Evolutionary conservation across 306 rosid genomes (phyloP).

Genomic region (Phaseolus lunatus): DNA sequence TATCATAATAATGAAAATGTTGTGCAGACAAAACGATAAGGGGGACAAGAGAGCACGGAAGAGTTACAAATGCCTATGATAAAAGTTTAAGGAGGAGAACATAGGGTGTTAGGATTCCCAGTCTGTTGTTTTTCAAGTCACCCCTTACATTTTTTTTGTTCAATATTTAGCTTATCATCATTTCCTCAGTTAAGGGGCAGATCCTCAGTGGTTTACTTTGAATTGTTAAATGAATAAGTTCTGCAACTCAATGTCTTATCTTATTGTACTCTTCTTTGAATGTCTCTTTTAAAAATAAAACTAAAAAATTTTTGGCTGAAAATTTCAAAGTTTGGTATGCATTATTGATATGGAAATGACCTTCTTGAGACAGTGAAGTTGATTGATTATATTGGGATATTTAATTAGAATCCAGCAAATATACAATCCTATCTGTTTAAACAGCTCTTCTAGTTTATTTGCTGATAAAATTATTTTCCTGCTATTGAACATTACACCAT

Average conservation of each 20-base stretch:
- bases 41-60: no score
- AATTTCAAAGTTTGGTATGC: slow-evolving; percentile 6
- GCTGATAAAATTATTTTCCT: neutral
- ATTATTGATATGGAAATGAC: neutral
- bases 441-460: neutral
- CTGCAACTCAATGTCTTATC: neutral
- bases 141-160: no score
- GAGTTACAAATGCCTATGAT: no score
- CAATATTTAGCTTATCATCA: no score
- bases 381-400: neutral
- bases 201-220: neutral
- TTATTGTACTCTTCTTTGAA: neutral
- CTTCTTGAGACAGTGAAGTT: neutral
- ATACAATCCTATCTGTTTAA: neutral
- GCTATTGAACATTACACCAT: slow-evolving; percentile 35
- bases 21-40: no score
- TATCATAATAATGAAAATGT: no score
- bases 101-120: no score
- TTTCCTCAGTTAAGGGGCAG: neutral
- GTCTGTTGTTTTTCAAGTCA: no score
- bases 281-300: neutral
- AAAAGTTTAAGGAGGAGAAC: no score
- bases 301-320: neutral
- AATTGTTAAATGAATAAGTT: neutral
- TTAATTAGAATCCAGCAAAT: neutral